Base-by-base conservation (phyloP, 1,139 yeast genomes). In the Dujonia santamariae region DNA sequence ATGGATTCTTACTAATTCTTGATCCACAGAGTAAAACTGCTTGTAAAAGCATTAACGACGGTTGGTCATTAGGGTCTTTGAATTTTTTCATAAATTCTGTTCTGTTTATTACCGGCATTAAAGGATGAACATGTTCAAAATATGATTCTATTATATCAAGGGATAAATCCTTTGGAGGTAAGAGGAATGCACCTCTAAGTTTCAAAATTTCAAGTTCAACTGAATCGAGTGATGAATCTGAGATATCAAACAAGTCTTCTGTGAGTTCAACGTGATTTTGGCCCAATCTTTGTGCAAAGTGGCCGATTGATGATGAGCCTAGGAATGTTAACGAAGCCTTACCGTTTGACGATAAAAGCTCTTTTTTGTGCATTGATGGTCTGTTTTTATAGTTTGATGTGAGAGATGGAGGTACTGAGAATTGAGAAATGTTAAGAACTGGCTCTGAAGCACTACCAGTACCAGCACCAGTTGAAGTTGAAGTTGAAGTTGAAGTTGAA, bases 21-120 rank as follows among this genome's bases (percentile, higher is more conserved):
- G 85, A 72, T 1, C 92, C 94, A 25, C 85, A 80, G 28, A 82
- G 67, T 36, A 85, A 61, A 6, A 85, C 78, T 0, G 88, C 75
- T 50, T 85, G 87, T 28, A 85, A 52, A 23, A 85, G 62, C 62
- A 85, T 65, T 28, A 85, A 56, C 11, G 87, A 78, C 8, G 90
- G 90, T 9, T 78, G 80, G 46, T 77, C 79, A 34, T 68, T 56
- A 0, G 85, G 78, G 45, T 81, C 81, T 40, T 72, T 61, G 41
- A 67, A 66, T 46, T 64, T 65, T 33, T 66, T 54, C 79, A 81
- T 73, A 51, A 85, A 85, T 48, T 70, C 71, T 0, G 78, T 64
- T 31, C 81, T 63, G 56, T 84, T 78, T 36, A 85, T 63, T n/a
- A 84, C 74, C 2, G 95, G 95, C 60, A 81, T 75, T 29, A 75